Percentiles rank a stretch among this genome's conserved stretches.
These are phyloP conservation scores for Parascedosporium putredinis DNA, from an alignment of 2,329 filamentous ascomycete genomes.

Conservation along the genomic window DNA sequence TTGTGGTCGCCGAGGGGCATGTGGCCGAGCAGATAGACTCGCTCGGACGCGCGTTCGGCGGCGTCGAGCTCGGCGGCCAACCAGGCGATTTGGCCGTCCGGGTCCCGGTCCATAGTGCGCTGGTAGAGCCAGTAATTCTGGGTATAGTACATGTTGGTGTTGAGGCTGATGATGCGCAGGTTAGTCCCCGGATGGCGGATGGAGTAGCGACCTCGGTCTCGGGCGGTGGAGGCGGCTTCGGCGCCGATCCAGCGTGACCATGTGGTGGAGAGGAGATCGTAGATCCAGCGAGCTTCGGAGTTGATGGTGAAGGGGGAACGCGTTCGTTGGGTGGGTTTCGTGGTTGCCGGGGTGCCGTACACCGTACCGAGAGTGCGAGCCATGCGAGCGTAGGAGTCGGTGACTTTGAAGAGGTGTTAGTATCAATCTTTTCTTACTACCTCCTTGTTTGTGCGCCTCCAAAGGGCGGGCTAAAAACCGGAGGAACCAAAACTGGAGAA, in stretches of 20 bases:
- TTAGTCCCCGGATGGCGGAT: slow-evolving; percentile 32
- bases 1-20: slow-evolving; percentile 41
- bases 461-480: background rate
- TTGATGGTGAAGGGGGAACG: slow-evolving; percentile 31
- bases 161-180: slow-evolving; percentile 47
- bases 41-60: slow-evolving; percentile 39
- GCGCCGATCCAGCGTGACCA: slow-evolving; percentile 38
- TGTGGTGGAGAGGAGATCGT: slow-evolving; percentile 32
- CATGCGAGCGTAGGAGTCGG: slow-evolving; percentile 37
- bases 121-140: slow-evolving; percentile 46
- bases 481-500: no score
- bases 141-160: slow-evolving; percentile 50
- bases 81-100: slow-evolving; percentile 41
- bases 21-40: slow-evolving; percentile 48
- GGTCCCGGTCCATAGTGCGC: slow-evolving; percentile 37
- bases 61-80: slow-evolving; percentile 40
- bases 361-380: slow-evolving; percentile 29
- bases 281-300: slow-evolving; percentile 39
- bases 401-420: slow-evolving; percentile 18
- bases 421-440: background rate
- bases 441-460: no score
- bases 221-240: slow-evolving; percentile 21
- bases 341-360: slow-evolving; percentile 48
- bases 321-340: slow-evolving; percentile 42
- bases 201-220: slow-evolving; percentile 38